phyloP scores from a whole-genome alignment of 2,329 filamentous ascomycete genomes.

The Lachnum nothofagi region DNA sequence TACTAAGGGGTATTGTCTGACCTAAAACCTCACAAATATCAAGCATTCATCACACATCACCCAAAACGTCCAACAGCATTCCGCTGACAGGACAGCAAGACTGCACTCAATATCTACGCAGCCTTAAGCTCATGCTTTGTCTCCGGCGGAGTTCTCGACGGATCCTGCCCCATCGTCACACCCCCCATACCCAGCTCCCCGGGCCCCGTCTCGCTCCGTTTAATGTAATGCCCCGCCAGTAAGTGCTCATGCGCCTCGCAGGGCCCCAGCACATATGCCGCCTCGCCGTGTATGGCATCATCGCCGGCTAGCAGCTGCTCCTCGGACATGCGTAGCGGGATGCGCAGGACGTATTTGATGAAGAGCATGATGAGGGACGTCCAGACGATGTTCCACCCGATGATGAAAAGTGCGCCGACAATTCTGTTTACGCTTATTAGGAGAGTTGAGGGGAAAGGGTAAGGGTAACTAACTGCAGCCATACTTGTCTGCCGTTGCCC shows the following conservation, averaged over 20 bases:
- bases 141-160: constrained; percentile 5
- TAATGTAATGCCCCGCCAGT: constrained; percentile 15
- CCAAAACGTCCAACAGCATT: no score
- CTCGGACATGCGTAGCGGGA: constrained; percentile 44
- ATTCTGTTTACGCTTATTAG: constrained; percentile 22
- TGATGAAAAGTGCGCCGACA: constrained; percentile 44
- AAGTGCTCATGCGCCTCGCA: constrained; percentile 20
- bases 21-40: no score
- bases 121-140: background rate
- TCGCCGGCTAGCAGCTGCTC: constrained; percentile 43
- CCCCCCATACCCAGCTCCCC: constrained; percentile 17
- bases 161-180: constrained; percentile 16
- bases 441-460: background rate
- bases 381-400: constrained; percentile 48
- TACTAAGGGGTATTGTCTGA: no score
- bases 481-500: constrained; percentile 46
- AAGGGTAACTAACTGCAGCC: constrained; percentile 38
- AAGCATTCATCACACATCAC: no score
- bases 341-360: constrained; percentile 45
- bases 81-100: no score
- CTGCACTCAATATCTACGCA: no score
- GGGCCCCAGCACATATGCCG: constrained; percentile 29
- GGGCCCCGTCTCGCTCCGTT: constrained; percentile 7
- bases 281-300: constrained; percentile 45
- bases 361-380: constrained; percentile 45